These are phyloP conservation scores for Wickerhamiella shivajii DNA, from an alignment of 805 yeast species.

Conservation along the genomic window DNA sequence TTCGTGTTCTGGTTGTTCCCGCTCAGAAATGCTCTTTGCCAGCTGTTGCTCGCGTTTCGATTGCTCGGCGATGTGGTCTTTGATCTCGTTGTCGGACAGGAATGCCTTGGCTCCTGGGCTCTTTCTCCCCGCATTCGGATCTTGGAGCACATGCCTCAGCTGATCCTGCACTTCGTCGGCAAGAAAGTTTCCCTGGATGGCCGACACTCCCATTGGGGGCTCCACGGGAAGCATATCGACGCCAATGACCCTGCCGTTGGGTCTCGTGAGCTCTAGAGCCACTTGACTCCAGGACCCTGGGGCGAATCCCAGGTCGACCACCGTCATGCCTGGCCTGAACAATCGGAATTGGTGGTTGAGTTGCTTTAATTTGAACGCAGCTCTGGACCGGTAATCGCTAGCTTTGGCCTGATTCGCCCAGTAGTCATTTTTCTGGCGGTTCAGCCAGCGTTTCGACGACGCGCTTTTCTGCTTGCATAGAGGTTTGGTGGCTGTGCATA, in stretches of 20 bases:
- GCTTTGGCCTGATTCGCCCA: slow-evolving; percentile 54
- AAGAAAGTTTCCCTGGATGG: slow-evolving; percentile 80
- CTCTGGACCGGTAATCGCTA: slow-evolving; percentile 59
- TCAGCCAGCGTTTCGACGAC: slow-evolving; percentile 61
- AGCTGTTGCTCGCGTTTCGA: slow-evolving; percentile 12
- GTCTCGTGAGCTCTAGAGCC: slow-evolving; percentile 39
- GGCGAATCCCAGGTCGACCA: slow-evolving; percentile 77
- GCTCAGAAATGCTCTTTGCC: slow-evolving; percentile 12
- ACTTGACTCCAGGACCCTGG: slow-evolving; percentile 95
- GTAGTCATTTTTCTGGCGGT: slow-evolving; percentile 50
- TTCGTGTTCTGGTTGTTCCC: slow-evolving; percentile 8
- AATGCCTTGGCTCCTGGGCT: slow-evolving; percentile 1
- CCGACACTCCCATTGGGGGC: slow-evolving; percentile 68
- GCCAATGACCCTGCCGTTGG: slow-evolving; percentile 50
- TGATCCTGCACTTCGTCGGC: slow-evolving; percentile 30
- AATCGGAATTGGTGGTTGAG: slow-evolving; percentile 49
- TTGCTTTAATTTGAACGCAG: slow-evolving; percentile 78
- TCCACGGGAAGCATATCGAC: slow-evolving; percentile 65
- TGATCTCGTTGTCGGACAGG: background rate
- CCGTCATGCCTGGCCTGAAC: slow-evolving; percentile 40
- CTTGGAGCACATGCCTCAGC: slow-evolving; percentile 18
- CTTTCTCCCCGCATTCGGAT: slow-evolving; percentile 20
- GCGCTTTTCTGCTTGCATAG: slow-evolving; percentile 5
- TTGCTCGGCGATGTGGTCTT: slow-evolving; percentile 7
- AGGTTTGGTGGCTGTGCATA: too few species aligned